Percentiles rank a stretch among this genome's conserved stretches.
These are phyloP conservation scores for Vitis cinerea DNA, from an alignment of 164 flowering plant genomes.

Conservation along the genomic window DNA sequence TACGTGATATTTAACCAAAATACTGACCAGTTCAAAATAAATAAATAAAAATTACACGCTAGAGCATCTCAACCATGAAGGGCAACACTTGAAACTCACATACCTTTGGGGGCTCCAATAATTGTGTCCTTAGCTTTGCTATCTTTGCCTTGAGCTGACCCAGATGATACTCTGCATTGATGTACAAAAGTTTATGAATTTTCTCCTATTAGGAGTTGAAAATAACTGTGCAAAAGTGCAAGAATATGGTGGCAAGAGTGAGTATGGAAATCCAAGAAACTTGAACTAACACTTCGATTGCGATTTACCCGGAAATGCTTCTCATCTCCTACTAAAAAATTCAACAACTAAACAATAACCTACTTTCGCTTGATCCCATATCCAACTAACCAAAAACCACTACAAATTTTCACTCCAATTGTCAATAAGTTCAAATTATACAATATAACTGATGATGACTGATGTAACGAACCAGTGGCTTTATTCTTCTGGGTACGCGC, in stretches of 20 bases:
- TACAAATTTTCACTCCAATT: background rate
- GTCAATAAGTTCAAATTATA: background rate
- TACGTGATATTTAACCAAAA: too few relatives aligned
- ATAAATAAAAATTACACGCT: background rate
- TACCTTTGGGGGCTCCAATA: slow-evolving; percentile 98
- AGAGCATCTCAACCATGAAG: too few relatives aligned
- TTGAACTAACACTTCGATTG: too few relatives aligned
- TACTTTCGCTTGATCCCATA: too few relatives aligned
- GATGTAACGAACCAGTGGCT: slow-evolving; percentile 74
- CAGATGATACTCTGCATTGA: slow-evolving; percentile 85
- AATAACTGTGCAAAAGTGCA: too few relatives aligned
- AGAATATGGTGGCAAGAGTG: too few relatives aligned
- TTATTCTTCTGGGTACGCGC: slow-evolving; percentile 99
- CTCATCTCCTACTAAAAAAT: too few relatives aligned
- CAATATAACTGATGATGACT: background rate
- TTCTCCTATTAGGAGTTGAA: too few relatives aligned
- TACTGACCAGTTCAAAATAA: background rate
- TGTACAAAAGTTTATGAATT: too few relatives aligned
- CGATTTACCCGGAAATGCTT: too few relatives aligned
- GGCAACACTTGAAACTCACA: slow-evolving; percentile 5
- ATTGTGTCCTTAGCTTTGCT: slow-evolving; percentile 93
- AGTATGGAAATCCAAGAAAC: too few relatives aligned
- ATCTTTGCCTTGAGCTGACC: slow-evolving; percentile 99
- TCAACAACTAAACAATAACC: too few relatives aligned
- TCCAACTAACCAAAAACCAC: background rate